These are phyloP conservation scores for Leptographium wingfieldii DNA, from an alignment of 2,329 filamentous ascomycete species.

Conservation along the genomic window DNA sequence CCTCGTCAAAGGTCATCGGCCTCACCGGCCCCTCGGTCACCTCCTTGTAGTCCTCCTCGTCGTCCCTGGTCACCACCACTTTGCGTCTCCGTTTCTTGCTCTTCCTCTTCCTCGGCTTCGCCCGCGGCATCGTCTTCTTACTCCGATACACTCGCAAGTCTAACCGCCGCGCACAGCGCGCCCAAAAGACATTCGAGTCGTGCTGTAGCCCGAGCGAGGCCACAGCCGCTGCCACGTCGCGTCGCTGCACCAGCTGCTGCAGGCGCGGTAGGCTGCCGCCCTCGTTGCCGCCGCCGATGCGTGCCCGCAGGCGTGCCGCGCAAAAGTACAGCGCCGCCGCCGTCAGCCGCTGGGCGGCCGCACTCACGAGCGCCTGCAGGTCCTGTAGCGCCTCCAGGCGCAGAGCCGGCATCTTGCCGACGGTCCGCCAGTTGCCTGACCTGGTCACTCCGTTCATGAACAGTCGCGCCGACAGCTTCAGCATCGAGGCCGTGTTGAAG, in stretches of 20 bases:
- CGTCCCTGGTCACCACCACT: not conserved
- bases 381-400: slow-evolving; percentile 65
- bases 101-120: slow-evolving; percentile 14
- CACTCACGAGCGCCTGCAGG: slow-evolving; percentile 55
- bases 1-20: slow-evolving; percentile 6
- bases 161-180: slow-evolving; percentile 33
- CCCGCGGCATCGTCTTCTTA: slow-evolving; percentile 14
- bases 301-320: slow-evolving; percentile 52
- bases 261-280: slow-evolving; percentile 14
- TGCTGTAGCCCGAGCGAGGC: slow-evolving; percentile 30
- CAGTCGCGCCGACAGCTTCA: slow-evolving; percentile 49
- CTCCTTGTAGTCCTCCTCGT: not conserved
- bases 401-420: slow-evolving; percentile 54
- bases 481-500: slow-evolving; percentile 47
- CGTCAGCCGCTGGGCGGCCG: slow-evolving; percentile 57
- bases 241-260: slow-evolving; percentile 21
- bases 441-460: slow-evolving; percentile 62
- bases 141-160: slow-evolving; percentile 34
- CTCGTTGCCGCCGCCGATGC: slow-evolving; percentile 13
- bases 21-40: not conserved
- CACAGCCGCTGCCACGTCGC: slow-evolving; percentile 37
- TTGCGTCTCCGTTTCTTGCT: slow-evolving; percentile 13
- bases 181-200: slow-evolving; percentile 32
- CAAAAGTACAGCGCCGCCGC: slow-evolving; percentile 56
- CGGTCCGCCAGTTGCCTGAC: slow-evolving; percentile 54